Percentiles rank a stretch among this genome's conserved stretches.
Evolutionary conservation across 129 eudicot genomes (phyloP).

Genomic region (Centaurea solstitialis): DNA sequence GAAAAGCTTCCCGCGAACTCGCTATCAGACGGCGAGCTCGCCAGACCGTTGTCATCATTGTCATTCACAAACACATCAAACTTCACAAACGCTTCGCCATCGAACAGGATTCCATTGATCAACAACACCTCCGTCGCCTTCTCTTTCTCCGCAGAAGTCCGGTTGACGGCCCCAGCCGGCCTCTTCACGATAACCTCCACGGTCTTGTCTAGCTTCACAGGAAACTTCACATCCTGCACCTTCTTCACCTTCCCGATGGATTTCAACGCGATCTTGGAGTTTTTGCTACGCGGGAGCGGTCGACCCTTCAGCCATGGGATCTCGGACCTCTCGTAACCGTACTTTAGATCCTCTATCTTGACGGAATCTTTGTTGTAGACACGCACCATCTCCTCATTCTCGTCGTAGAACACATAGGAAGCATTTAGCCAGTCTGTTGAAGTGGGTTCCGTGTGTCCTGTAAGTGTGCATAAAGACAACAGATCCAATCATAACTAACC

Average conservation of each 20-base stretch:
- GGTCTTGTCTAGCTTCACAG: conserved; percentile 27
- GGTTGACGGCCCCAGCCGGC: conserved; percentile 16
- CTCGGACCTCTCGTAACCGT: background rate
- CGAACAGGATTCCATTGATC: conserved; percentile 35
- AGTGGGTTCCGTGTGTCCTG: conserved; percentile 11
- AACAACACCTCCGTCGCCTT: conserved; percentile 38
- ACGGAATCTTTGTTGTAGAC: conserved; percentile 37
- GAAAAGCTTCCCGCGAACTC: conserved; percentile 53
- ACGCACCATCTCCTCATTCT: conserved; percentile 37
- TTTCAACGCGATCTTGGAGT: background rate
- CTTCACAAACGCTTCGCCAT: conserved; percentile 26
- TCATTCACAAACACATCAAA: conserved; percentile 47
- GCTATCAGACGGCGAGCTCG: conserved; percentile 29
- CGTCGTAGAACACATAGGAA: conserved; percentile 45
- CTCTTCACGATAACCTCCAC: conserved; percentile 31
- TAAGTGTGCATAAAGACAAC: background rate
- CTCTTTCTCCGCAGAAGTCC: conserved; percentile 38
- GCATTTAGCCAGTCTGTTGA: conserved; percentile 43
- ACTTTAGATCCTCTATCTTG: background rate
- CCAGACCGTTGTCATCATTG: conserved; percentile 31
- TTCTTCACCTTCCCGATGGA: background rate
- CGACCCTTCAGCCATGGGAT: background rate
- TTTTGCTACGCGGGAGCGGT: conserved; percentile 2
- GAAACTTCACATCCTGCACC: conserved; percentile 3
- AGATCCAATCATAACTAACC: no score